A percentile compares a stretch with the other conserved stretches of the same genome.
These are phyloP conservation scores for Scheffersomyces coipomensis DNA, from an alignment of 805 yeast species.

Conservation along the genomic window DNA sequence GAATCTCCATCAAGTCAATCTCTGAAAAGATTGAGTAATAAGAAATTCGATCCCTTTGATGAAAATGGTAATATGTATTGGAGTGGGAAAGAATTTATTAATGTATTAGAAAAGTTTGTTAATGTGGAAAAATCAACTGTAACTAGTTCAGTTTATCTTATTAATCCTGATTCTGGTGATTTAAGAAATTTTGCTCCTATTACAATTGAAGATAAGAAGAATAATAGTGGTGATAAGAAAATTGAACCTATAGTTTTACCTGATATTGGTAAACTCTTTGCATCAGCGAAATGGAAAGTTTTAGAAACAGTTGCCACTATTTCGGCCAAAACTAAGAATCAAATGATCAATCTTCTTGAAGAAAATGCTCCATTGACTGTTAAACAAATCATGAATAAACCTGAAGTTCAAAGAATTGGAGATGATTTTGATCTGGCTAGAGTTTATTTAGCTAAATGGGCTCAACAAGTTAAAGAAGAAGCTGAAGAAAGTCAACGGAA, in stretches of 20 bases:
- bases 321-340: conserved; percentile 48
- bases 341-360: conserved; percentile 62
- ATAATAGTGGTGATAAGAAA: conserved; percentile 19
- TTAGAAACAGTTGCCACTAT: conserved; percentile 82
- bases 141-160: conserved; percentile 69
- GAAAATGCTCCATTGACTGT: conserved; percentile 61
- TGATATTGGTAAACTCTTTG: conserved; percentile 49
- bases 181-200: conserved; percentile 53
- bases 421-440: conserved; percentile 93
- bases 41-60: conserved; percentile 73
- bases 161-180: conserved; percentile 76
- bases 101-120: conserved; percentile 51
- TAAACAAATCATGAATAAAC: conserved; percentile 61
- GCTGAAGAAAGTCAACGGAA: conserved; percentile 62
- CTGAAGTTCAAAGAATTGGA: conserved; percentile 78
- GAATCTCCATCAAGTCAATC: conserved; percentile 72
- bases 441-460: conserved; percentile 95
- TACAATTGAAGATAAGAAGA: conserved; percentile 12
- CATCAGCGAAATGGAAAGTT: conserved; percentile 80
- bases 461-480: conserved; percentile 87
- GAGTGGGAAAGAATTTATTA: conserved; percentile 86
- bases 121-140: conserved; percentile 66
- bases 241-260: conserved; percentile 24
- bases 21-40: conserved; percentile 58
- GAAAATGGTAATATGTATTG: conserved; percentile 60